Base-by-base conservation (phyloP, 176 grass and related monocot species). In the Musa schizocarpa region DNA sequence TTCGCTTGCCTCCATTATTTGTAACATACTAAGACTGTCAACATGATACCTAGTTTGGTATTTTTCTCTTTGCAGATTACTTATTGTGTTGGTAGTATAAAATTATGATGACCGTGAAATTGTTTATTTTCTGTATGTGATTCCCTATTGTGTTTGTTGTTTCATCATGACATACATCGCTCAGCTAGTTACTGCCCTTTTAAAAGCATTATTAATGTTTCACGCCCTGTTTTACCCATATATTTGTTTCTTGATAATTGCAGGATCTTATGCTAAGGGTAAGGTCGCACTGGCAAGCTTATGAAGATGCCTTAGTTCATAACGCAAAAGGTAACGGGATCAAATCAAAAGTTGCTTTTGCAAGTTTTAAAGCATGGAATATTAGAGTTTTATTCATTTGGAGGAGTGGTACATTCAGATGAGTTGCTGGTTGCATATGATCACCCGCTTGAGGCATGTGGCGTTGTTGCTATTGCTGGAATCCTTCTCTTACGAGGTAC, bases 401-500 rank as follows among this genome's bases (percentile, higher is more conserved):
- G 19, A 14, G 0, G 1, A 0, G 8, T 73, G 13, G 25, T 13
- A 20, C 13, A 53, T 53, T 83, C 82, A 24, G 86, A 80, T 76
- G 77, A 76, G 19, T 55, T 98, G 74, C 84, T 87, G 74, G 68
- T 98, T 91, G 86, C 74, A 63, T 76, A 49, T 71, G 84, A 93
- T 59, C 88, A 93, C 82, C 95, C 89, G 58, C 43, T 78, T 54
- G 90, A 91, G 81, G 78, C 80, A 73, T 80, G 87, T 81, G 90
- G 86, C 81, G 74, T 89, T 87, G 90, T 88, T 75, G 82, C 82
- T 73, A 68, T 79, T 63, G 80, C 86, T 52, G 88, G 84, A 74
- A 80, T 91, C 59, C 81, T 98, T 74, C 74, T 93, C 52, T 75
- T 93, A 61, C 83, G 76, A 93, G 95, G 95, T 98, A 87, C 65